These are phyloP conservation scores for Cenchrus fungigraminus DNA, from an alignment of 176 grass and related monocot species.

Conservation along the genomic window DNA sequence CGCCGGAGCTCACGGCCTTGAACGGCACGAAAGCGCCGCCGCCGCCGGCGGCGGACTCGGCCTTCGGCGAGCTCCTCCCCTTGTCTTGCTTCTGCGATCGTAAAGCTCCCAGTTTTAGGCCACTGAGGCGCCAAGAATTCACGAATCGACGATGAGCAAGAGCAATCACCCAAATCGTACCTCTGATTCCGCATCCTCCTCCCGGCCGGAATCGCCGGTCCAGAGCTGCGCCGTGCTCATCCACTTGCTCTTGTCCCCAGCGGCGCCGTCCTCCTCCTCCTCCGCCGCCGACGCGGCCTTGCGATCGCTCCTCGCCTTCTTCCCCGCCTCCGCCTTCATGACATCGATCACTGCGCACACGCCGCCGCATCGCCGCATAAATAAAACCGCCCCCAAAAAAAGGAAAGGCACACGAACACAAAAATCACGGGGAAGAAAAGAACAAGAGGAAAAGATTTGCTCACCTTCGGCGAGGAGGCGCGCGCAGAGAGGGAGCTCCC, in stretches of 20 bases:
- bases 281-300: not conserved
- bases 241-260: conserved; percentile 83
- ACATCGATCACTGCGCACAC: conserved; percentile 73
- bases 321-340: conserved; percentile 67
- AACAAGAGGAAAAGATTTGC: not conserved
- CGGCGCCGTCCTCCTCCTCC: conserved; percentile 42
- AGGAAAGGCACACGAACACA: not conserved
- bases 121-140: not conserved
- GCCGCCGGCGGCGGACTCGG: conserved; percentile 10
- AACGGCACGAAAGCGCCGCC: conserved; percentile 42
- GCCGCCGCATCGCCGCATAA: conserved; percentile 26
- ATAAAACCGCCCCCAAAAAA: conserved; percentile 25
- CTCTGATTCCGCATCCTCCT: conserved; percentile 25
- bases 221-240: conserved; percentile 95
- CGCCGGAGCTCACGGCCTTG: conserved; percentile 48
- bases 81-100: conserved; percentile 47
- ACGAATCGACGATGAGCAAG: not conserved
- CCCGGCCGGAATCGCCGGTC: conserved; percentile 54
- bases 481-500: conserved; percentile 83
- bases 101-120: conserved; percentile 25
- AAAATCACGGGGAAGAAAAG: not conserved
- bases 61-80: conserved; percentile 28
- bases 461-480: conserved; percentile 71
- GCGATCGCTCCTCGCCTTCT: conserved; percentile 6
- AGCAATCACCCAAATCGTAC: conserved; percentile 18